phyloP scores from a whole-genome alignment of 352 stramenopile genomes.

The Globisporangium spiculum region DNA sequence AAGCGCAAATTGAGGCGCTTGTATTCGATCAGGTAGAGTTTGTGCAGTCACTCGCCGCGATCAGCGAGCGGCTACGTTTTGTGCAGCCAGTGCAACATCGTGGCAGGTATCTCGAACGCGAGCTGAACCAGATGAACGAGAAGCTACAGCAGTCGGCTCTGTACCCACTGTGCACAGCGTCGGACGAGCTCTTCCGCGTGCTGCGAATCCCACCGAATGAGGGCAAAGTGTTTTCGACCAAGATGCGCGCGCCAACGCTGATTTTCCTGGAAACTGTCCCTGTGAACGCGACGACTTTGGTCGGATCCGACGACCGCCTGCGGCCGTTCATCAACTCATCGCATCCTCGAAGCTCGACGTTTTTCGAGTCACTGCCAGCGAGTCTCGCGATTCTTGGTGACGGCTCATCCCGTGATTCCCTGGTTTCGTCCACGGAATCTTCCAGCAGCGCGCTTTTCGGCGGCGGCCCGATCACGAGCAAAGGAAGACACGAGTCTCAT shows the following conservation, averaged over 20 bases:
- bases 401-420: slow-evolving; percentile 25
- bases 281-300: slow-evolving; percentile 36
- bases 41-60: slow-evolving; percentile 64
- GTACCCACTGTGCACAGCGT: slow-evolving; percentile 70
- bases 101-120: slow-evolving; percentile 37
- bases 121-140: slow-evolving; percentile 56
- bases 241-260: slow-evolving; percentile 76
- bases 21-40: slow-evolving; percentile 76
- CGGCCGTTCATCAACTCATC: slow-evolving; percentile 56
- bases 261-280: slow-evolving; percentile 75
- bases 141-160: slow-evolving; percentile 55
- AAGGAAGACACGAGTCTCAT: slow-evolving; percentile 20
- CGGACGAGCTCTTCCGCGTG: slow-evolving; percentile 71
- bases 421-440: slow-evolving; percentile 27
- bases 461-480: slow-evolving; percentile 13
- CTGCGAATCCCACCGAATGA: slow-evolving; percentile 67
- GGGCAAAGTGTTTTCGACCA: slow-evolving; percentile 85
- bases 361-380: slow-evolving; percentile 48
- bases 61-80: slow-evolving; percentile 66
- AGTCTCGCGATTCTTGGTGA: slow-evolving; percentile 9
- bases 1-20: slow-evolving; percentile 45
- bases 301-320: slow-evolving; percentile 36
- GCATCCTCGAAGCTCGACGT: slow-evolving; percentile 51
- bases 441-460: slow-evolving; percentile 23
- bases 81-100: slow-evolving; percentile 58